Evolutionary conservation across 148 eudicot species (phyloP).

Genomic region (Chenopodium berlandieri): DNA sequence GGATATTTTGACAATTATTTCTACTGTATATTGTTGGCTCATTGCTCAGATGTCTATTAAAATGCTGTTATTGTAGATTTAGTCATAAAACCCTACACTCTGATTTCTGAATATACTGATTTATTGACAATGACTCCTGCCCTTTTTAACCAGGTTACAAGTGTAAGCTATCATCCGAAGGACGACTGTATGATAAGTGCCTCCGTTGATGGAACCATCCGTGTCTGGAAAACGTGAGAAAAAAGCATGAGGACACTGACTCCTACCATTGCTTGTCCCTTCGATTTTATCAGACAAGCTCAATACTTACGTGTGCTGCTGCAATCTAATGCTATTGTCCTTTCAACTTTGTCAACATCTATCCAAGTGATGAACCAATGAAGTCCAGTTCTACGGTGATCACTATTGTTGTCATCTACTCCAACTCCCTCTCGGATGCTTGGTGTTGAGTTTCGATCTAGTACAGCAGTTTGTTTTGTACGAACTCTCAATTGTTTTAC

Average conservation of each 20-base stretch:
- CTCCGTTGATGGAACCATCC: slow-evolving; percentile 86
- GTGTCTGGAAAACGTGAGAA: slow-evolving; percentile 73
- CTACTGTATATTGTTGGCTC: background rate
- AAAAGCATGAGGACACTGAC: background rate
- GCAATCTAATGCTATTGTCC: background rate
- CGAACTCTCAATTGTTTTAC: background rate
- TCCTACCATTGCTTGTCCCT: background rate
- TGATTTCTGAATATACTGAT: background rate
- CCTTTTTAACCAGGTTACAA: slow-evolving; percentile 62
- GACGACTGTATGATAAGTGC: slow-evolving; percentile 84
- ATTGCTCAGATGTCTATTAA: too few species aligned
- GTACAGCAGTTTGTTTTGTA: background rate
- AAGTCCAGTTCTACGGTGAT: background rate
- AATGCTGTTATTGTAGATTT: background rate
- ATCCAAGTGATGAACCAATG: background rate
- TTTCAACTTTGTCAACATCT: background rate
- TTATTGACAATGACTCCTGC: background rate
- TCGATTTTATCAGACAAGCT: background rate
- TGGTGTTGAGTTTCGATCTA: background rate
- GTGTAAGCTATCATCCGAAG: slow-evolving; percentile 96
- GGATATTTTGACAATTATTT: too few species aligned
- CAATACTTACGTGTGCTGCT: too few species aligned
- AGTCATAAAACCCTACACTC: background rate
- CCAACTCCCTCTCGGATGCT: background rate
- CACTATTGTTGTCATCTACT: background rate